Evolutionary conservation across 2,329 filamentous ascomycete genomes (phyloP).

Genomic region (Dothistroma pini): DNA sequence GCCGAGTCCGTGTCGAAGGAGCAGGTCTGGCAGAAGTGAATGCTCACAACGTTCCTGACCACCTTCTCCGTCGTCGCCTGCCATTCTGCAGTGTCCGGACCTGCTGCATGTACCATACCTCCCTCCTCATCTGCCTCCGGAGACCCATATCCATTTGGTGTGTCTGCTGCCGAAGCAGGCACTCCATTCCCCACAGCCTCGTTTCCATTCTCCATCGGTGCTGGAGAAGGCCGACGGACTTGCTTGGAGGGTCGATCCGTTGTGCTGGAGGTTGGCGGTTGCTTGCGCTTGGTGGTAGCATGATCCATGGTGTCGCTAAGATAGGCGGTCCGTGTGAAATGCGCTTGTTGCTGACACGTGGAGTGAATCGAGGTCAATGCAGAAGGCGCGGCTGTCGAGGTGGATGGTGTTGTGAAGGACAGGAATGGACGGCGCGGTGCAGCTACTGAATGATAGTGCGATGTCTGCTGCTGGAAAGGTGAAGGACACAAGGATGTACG

Average conservation of each 20-base stretch:
- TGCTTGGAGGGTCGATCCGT: slow-evolving; percentile 36
- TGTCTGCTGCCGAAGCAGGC: slow-evolving; percentile 30
- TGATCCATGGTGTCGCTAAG: slow-evolving; percentile 22
- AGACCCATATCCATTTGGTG: slow-evolving; percentile 35
- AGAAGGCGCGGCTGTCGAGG: neutral
- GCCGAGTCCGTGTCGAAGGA: slow-evolving; percentile 97
- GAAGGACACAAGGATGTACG: neutral
- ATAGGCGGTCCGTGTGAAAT: slow-evolving; percentile 1
- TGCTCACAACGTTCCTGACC: slow-evolving; percentile 94
- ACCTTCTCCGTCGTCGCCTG: slow-evolving; percentile 93
- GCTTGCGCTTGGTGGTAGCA: slow-evolving; percentile 36
- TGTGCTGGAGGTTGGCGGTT: slow-evolving; percentile 31
- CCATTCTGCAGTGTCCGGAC: slow-evolving; percentile 74
- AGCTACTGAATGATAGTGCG: neutral
- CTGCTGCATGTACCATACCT: slow-evolving; percentile 43
- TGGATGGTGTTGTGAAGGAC: neutral
- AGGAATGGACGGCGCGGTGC: neutral
- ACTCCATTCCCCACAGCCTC: slow-evolving; percentile 30
- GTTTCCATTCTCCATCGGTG: slow-evolving; percentile 16
- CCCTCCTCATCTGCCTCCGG: slow-evolving; percentile 46
- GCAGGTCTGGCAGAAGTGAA: slow-evolving; percentile 96
- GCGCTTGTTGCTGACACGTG: neutral
- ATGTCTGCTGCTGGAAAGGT: neutral
- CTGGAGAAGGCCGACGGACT: slow-evolving; percentile 27
- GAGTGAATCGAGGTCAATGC: neutral